Percentiles rank a stretch among this genome's conserved stretches.
Conservation (phyloP, 2,329 filamentous ascomycete genomes). For the Colletotrichum simmondsii region DNA sequence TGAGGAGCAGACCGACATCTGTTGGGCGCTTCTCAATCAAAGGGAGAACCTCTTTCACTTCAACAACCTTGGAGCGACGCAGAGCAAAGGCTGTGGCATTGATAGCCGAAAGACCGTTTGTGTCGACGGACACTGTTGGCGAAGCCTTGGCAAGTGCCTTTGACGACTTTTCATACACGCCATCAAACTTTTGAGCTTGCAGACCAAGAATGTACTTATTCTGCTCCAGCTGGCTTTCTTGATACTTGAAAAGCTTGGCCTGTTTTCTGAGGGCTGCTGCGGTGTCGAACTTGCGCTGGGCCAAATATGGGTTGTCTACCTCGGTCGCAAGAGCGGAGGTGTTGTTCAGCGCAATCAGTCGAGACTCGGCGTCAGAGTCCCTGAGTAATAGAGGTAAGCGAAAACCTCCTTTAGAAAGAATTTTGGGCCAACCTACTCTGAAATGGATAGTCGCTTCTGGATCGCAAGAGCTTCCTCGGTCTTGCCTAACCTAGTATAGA, state of each 20-base stretch:
- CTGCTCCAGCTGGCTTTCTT: conserved; percentile 62
- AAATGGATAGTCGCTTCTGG: conserved; percentile 68
- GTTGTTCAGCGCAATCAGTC: conserved; percentile 76
- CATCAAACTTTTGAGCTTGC: conserved; percentile 73
- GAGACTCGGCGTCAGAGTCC: conserved; percentile 74
- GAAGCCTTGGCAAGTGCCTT: conserved; percentile 48
- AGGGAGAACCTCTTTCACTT: conserved; percentile 75
- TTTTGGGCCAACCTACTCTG: conserved; percentile 61
- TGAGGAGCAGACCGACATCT: conserved; percentile 84
- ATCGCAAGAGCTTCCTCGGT: conserved; percentile 72
- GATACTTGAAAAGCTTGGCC: conserved; percentile 79
- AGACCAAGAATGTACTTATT: conserved; percentile 75
- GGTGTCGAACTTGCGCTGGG: conserved; percentile 70
- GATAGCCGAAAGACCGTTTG: conserved; percentile 58
- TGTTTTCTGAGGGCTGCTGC: conserved; percentile 62
- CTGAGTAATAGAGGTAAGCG: conserved; percentile 54
- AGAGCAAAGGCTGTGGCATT: conserved; percentile 73
- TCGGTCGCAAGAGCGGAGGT: conserved; percentile 52
- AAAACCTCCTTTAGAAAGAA: background rate
- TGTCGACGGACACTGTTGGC: conserved; percentile 44
- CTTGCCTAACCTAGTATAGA: conserved; percentile 74
- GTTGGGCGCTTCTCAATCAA: conserved; percentile 79
- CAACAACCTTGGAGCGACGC: conserved; percentile 66
- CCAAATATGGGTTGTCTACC: conserved; percentile 72
- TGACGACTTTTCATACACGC: conserved; percentile 63